These are phyloP conservation scores for Theileria parva DNA, from an alignment of 169 alveolate species.

Conservation along the genomic window DNA sequence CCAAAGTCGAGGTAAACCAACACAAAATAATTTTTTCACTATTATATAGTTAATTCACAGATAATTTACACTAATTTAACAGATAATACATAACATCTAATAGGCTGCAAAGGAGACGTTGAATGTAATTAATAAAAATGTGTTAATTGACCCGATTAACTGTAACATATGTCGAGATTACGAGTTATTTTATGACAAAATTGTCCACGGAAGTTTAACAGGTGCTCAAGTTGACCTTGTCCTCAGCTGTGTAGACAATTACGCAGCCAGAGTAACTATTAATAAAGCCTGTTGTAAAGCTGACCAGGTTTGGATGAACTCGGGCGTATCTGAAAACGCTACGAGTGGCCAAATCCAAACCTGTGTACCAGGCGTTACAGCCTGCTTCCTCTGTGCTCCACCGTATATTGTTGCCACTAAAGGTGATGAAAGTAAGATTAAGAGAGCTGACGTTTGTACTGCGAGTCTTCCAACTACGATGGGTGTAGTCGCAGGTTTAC, in stretches of 20 bases:
- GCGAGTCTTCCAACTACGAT: constrained; percentile 94
- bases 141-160: constrained; percentile 85
- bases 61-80: neutral
- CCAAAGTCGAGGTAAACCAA: constrained; percentile 84
- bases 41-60: neutral
- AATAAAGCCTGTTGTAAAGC: constrained; percentile 91
- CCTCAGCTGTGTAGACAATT: constrained; percentile 93
- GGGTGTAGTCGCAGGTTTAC: constrained; percentile 95
- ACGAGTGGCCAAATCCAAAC: constrained; percentile 93
- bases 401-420: constrained; percentile 88
- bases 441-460: constrained; percentile 94
- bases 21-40: neutral
- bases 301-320: constrained; percentile 91
- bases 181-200: constrained; percentile 80
- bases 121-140: constrained; percentile 89
- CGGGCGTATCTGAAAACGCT: constrained; percentile 95
- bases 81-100: neutral
- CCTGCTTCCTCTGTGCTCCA: constrained; percentile 95
- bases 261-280: constrained; percentile 94
- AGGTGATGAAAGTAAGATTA: constrained; percentile 88
- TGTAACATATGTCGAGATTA: constrained; percentile 84
- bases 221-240: constrained; percentile 85
- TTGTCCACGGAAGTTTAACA: constrained; percentile 75
- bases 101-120: constrained; percentile 90
- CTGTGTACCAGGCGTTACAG: constrained; percentile 94